Conservation (phyloP, 495 filamentous ascomycete genomes). For the Aspergillus carlsbadensis region DNA sequence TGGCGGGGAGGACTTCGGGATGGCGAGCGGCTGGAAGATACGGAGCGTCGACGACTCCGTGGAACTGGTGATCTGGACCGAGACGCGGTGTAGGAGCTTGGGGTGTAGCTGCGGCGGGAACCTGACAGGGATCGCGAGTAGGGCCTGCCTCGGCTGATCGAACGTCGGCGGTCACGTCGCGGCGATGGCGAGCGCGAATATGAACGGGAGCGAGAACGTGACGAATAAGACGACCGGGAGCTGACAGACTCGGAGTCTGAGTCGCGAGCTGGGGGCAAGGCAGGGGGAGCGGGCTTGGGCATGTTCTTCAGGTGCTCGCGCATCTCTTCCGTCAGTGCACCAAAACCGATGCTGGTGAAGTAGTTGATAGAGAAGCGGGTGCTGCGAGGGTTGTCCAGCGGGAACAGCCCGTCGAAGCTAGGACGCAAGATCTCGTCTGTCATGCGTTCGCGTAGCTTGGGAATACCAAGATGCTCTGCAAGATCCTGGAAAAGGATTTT, state of each 20-base stretch:
- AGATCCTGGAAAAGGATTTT: constrained; percentile 97
- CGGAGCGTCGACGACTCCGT: constrained; percentile 29
- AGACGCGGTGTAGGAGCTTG: constrained; percentile 34
- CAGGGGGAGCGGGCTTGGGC: constrained; percentile 71
- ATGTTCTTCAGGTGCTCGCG: constrained; percentile 82
- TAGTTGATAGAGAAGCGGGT: constrained; percentile 98
- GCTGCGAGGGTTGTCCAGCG: constrained; percentile 77
- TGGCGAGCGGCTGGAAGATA: constrained; percentile 35
- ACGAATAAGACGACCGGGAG: constrained; percentile 53
- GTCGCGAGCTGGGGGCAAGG: constrained; percentile 54
- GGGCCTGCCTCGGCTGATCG: constrained; percentile 31
- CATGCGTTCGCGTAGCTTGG: constrained; percentile 70
- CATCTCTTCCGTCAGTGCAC: constrained; percentile 92
- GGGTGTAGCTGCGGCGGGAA: constrained; percentile 35
- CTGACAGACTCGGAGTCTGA: constrained; percentile 61
- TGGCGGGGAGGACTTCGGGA: constrained; percentile 26
- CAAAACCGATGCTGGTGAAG: constrained; percentile 97
- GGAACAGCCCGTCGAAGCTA: constrained; percentile 86
- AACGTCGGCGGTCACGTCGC: constrained; percentile 28
- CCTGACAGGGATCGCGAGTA: constrained; percentile 39
- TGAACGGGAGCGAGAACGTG: constrained; percentile 35
- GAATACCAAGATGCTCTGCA: constrained; percentile 79
- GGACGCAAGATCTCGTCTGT: constrained; percentile 75
- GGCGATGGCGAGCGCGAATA: constrained; percentile 40
- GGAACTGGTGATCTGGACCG: constrained; percentile 32